Evolutionary conservation across 2,329 filamentous ascomycete species (phyloP), one percentile per base, ranked within the genome.

Genomic region (Paecilomyces sp.): DNA sequence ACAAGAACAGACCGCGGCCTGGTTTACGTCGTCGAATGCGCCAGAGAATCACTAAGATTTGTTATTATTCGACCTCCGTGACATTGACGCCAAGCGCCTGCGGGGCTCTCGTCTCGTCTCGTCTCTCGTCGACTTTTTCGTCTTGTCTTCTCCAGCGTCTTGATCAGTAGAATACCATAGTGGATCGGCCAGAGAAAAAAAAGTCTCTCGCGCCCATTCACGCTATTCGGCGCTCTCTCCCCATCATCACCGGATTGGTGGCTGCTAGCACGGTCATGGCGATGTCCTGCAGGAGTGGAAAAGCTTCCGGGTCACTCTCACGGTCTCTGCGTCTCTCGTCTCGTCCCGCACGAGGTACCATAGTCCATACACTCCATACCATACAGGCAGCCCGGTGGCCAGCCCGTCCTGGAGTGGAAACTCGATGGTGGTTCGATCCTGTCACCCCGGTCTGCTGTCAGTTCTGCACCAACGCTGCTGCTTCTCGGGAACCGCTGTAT

Each of bases 391-490:
- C 22, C 22, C 22, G 22, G 22, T 22, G 22, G n/a, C 25, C 34
- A 41, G 34, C 34, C 34, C 34, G 34, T 28, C 34, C 50, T 52
- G 12, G 51, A 25, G 51, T 53, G 51, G 41, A 18, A 47, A 47
- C 41, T 47, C 2, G 51, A 53, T 24, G 25, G 22, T 53, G 22
- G 28, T 47, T 47, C 41, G 41, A 47, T n/a, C 41, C 34, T 56
- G 57, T 33, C 31, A 57, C 62, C 31, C 57, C 59, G 60, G 60
- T 59, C 60, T 60, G 58, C 63, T 67, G 63, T 63, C 65, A 66
- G 59, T 60, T 22, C 22, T 22, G 22, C 22, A 60, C 56, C 60
- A 62, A 50, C 4, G 51, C 51, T 30, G 51, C 51, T 53, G 25
- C 8, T 22, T 18, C n/a, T 6, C 28, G 12, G 8, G 51, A 30